Base-by-base conservation (phyloP, 176 grass and related monocot species). In the Secale cereale region DNA sequence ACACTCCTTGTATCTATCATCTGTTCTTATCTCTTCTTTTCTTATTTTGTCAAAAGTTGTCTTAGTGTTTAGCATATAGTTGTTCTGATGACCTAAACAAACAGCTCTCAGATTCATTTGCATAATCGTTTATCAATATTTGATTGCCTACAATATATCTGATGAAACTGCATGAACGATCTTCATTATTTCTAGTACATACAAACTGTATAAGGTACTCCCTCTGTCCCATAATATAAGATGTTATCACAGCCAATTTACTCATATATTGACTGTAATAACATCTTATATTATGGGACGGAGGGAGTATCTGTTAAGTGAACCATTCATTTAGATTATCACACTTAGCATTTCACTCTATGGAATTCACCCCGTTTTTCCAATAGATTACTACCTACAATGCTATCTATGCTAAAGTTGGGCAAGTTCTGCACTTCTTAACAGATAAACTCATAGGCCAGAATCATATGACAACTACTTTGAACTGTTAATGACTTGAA, bases 11-110 rank as follows among this genome's bases (percentile, higher is more conserved):
- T 12, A n/a, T 81, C 45, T 37, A 28, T 32, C 17, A 54, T 32
- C 27, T 76, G 14, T 56, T 54, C 25, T 75, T 20, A 50, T 30
- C 26, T 28, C 72, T 52, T 50, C 48, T 52, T 52, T 52, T 19
- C 15, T 52, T 52, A 19, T 50, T 36, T 33, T 48, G 10, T 46
- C 41, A 76, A 22, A 76, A 29, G 6, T 10, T 40, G 8, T 76
- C 46, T 20, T 76, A 1, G 28, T 79, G 25, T 20, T 20, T 80
- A 14, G 5, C 60, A n/a, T 68, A 40, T 71, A 73, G 52, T 60
- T 82, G 45, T 30, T 82, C n/a, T 73, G 67, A 60, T 61, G 8
- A 82, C 68, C 22, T 82, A 23, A 59, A 59, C 10, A 23, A 59
- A 59, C 10, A 61, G 15, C 23, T 57, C 20, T 56, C 32, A 22